phyloP scores from a whole-genome alignment of 306 rosid species.

The Benincasa hispida region DNA sequence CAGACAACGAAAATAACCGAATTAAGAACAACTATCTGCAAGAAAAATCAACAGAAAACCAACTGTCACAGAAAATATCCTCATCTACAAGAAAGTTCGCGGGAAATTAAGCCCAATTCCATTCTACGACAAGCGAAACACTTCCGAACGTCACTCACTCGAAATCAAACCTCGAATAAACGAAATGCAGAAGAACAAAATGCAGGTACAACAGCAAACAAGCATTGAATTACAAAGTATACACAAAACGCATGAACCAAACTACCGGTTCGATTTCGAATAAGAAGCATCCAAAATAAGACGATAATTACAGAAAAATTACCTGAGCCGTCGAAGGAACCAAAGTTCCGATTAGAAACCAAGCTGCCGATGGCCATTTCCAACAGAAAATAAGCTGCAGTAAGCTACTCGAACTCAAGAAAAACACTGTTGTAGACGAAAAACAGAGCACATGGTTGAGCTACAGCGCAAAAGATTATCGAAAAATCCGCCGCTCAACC shows the following conservation, averaged over 20 bases:
- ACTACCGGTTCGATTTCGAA: neutral
- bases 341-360: slow-evolving; percentile 54
- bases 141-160: neutral
- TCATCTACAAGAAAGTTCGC: neutral
- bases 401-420: slow-evolving; percentile 5
- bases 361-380: slow-evolving; percentile 62
- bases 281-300: neutral
- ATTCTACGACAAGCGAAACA: neutral
- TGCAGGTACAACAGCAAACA: neutral
- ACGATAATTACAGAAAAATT: neutral
- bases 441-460: neutral
- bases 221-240: neutral
- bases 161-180: neutral
- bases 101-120: neutral
- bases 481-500: slow-evolving; percentile 14
- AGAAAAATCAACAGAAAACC: neutral
- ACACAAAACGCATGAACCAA: neutral
- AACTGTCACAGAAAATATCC: neutral
- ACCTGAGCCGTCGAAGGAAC: slow-evolving; percentile 50
- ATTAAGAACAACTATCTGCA: neutral
- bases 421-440: neutral
- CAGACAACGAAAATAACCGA: neutral
- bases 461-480: neutral
- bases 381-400: neutral
- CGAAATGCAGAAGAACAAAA: neutral